Conservation (phyloP, 345 rosid genomes). For the Passiflora organensis region DNA sequence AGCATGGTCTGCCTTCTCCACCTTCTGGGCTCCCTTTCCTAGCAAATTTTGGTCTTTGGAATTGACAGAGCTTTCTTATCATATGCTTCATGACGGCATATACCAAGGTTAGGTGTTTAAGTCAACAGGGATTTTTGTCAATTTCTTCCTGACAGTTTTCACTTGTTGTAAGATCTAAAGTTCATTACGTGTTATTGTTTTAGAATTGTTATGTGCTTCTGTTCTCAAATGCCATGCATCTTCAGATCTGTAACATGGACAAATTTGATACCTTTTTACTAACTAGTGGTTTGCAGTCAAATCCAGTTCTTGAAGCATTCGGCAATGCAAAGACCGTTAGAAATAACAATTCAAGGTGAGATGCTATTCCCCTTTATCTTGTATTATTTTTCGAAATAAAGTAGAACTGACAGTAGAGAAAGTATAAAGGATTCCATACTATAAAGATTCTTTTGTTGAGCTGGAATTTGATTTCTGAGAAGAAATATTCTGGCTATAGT, state of each 20-base stretch:
- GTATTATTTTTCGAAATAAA: neutral
- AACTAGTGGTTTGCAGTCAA: constrained; percentile 57
- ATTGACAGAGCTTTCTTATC: neutral
- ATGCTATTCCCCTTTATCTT: neutral
- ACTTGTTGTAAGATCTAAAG: no score
- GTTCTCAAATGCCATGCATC: no score
- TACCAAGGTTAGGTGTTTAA: neutral
- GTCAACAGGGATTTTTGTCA: neutral
- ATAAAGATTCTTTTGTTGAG: neutral
- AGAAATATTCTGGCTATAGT: neutral
- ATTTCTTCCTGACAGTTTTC: neutral
- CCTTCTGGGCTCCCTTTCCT: no score
- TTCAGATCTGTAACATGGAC: constrained; percentile 1
- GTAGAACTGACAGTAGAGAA: neutral
- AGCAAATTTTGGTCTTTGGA: neutral
- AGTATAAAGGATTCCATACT: neutral
- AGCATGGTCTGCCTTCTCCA: neutral
- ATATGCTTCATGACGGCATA: neutral
- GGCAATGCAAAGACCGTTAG: constrained; percentile 92
- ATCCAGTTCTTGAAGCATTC: constrained; percentile 94
- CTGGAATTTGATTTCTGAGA: neutral
- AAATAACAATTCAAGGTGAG: constrained; percentile 86
- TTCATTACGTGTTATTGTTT: neutral
- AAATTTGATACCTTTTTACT: constrained; percentile 12
- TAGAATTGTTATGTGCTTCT: neutral